These are phyloP conservation scores for Scleroderma citrinum DNA, from an alignment of 768 basidiomycete species.

Conservation along the genomic window DNA sequence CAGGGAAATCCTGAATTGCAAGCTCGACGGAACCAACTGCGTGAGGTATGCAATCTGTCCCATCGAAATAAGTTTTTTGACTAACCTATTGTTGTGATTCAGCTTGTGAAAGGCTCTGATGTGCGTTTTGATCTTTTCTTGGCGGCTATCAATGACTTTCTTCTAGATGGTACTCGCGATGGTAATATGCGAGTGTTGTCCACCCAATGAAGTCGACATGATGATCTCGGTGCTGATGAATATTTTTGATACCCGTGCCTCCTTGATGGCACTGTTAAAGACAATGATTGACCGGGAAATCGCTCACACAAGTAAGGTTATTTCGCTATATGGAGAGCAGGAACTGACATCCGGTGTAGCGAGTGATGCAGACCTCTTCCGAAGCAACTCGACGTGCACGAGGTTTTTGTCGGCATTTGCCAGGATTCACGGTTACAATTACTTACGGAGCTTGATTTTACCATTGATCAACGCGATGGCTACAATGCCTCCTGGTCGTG, in stretches of 20 bases:
- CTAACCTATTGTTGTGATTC: conserved; percentile 4
- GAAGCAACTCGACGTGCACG: conserved; percentile 85
- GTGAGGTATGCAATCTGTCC: conserved; percentile 42
- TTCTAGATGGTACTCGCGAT: conserved; percentile 68
- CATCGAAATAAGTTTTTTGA: background rate
- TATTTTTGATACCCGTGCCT: conserved; percentile 72
- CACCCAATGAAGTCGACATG: conserved; percentile 70
- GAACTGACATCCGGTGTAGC: conserved; percentile 38
- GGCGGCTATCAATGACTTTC: conserved; percentile 6
- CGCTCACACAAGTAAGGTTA: conserved; percentile 55
- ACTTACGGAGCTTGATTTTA: conserved; percentile 72
- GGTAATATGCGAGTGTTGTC: conserved; percentile 85
- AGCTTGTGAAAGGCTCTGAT: conserved; percentile 73
- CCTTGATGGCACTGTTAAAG: conserved; percentile 70
- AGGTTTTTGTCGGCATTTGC: conserved; percentile 83
- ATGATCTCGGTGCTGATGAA: conserved; percentile 84
- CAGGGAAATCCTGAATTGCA: conserved; percentile 45
- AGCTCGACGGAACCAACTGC: conserved; percentile 46
- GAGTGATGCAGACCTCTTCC: conserved; percentile 76
- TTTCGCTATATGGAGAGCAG: background rate
- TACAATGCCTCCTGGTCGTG: conserved; percentile 63
- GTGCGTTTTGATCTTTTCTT: conserved; percentile 34
- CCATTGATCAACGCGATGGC: conserved; percentile 75
- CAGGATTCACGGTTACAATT: conserved; percentile 86
- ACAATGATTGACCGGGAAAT: conserved; percentile 85